Percentiles rank a stretch among this genome's conserved stretches.
These are phyloP conservation scores for Suillus bovinus DNA, from an alignment of 768 basidiomycete genomes.

Conservation along the genomic window DNA sequence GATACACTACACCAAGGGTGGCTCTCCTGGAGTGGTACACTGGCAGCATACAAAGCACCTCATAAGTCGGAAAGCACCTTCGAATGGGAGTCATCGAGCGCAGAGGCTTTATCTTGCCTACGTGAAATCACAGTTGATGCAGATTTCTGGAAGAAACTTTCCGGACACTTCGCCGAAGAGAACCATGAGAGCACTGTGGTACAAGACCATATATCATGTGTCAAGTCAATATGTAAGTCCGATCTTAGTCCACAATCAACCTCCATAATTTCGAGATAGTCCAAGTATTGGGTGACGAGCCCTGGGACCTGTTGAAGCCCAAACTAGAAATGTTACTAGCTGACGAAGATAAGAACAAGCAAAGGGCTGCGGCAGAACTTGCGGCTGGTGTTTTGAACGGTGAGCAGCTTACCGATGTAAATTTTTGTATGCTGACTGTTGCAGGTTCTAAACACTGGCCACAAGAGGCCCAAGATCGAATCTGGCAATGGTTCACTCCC, in stretches of 20 bases:
- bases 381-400: slow-evolving; percentile 73
- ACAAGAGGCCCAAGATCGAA: slow-evolving; percentile 54
- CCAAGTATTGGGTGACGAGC: slow-evolving; percentile 62
- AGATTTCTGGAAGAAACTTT: slow-evolving; percentile 68
- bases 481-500: slow-evolving; percentile 84
- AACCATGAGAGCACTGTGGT: slow-evolving; percentile 64
- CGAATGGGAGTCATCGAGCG: slow-evolving; percentile 57
- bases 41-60: slow-evolving; percentile 50
- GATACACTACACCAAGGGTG: slow-evolving; percentile 67
- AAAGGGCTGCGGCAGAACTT: slow-evolving; percentile 84
- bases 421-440: slow-evolving; percentile 10
- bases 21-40: slow-evolving; percentile 57
- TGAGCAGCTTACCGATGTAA: slow-evolving; percentile 20
- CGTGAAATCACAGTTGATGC: slow-evolving; percentile 46
- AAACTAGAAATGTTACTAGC: slow-evolving; percentile 62
- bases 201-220: slow-evolving; percentile 68
- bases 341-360: slow-evolving; percentile 82
- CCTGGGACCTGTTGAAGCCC: slow-evolving; percentile 61
- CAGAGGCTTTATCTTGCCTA: slow-evolving; percentile 50
- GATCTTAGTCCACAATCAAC: not conserved
- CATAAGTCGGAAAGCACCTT: slow-evolving; percentile 50
- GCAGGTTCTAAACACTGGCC: slow-evolving; percentile 89
- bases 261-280: slow-evolving; percentile 30
- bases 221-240: slow-evolving; percentile 73
- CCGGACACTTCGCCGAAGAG: slow-evolving; percentile 75